Percentiles rank a stretch among this genome's conserved stretches.
phyloP scores from a whole-genome alignment of 2,329 filamentous ascomycete species.

The Cercospora canescens region DNA sequence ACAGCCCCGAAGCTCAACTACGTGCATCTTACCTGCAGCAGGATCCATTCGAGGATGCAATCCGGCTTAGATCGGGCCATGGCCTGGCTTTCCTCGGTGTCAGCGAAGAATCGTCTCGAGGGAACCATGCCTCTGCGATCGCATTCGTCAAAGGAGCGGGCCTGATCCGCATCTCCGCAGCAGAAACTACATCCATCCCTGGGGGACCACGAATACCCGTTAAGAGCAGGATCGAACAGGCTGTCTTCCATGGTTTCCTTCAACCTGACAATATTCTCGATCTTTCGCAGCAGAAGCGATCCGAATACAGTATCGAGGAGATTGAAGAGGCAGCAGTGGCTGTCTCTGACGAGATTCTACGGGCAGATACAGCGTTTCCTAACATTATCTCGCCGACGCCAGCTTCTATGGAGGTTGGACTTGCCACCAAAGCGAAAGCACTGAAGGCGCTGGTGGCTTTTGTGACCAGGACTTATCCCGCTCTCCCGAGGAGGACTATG shows the following conservation, averaged over 20 bases:
- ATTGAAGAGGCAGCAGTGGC: conserved; percentile 73
- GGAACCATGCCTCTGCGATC: conserved; percentile 42
- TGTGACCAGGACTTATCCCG: conserved; percentile 63
- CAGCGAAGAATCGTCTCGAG: conserved; percentile 47
- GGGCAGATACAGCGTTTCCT: conserved; percentile 71
- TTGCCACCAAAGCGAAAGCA: conserved; percentile 70
- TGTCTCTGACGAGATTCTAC: conserved; percentile 79
- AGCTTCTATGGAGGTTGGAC: conserved; percentile 77
- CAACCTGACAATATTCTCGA: conserved; percentile 77
- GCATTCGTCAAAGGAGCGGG: conserved; percentile 60
- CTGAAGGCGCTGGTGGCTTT: conserved; percentile 74
- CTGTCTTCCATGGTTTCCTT: conserved; percentile 85
- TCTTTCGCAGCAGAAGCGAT: conserved; percentile 67
- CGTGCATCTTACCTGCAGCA: conserved; percentile 65
- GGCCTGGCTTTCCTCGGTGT: conserved; percentile 53
- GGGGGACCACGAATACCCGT: conserved; percentile 64
- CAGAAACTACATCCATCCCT: conserved; percentile 58
- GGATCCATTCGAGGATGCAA: conserved; percentile 77
- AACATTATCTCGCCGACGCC: conserved; percentile 68
- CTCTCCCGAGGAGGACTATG: conserved; percentile 66
- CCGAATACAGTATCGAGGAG: conserved; percentile 66
- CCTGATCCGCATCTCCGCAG: conserved; percentile 55
- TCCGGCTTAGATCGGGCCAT: conserved; percentile 67
- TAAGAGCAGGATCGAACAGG: conserved; percentile 89
- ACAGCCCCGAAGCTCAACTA: conserved; percentile 72